A percentile compares a stretch with the other conserved stretches of the same genome.
phyloP scores from a whole-genome alignment of 208 protist species.

The Trichomonas vaginalis region DNA sequence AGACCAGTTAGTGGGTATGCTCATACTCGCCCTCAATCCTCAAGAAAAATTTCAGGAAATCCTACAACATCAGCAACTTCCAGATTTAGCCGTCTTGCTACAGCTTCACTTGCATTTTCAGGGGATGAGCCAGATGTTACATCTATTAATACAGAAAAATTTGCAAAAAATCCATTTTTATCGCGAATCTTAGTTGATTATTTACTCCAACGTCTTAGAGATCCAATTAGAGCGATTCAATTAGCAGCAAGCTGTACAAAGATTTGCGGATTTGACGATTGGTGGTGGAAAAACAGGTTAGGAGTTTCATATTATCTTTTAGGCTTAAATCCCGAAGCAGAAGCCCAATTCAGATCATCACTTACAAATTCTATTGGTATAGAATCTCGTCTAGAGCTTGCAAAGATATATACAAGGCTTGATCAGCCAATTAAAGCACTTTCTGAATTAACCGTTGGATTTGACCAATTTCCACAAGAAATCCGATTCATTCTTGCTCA shows the following conservation, averaged over 20 bases:
- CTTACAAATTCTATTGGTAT: neutral
- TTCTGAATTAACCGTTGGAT: neutral
- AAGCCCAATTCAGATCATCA: neutral
- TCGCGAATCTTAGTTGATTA: neutral
- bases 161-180: neutral
- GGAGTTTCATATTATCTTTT: constrained; percentile 9
- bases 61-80: neutral
- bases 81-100: neutral
- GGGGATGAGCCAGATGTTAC: constrained; percentile 1
- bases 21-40: neutral
- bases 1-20: neutral
- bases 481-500: neutral
- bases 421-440: constrained; percentile 18
- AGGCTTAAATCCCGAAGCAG: neutral
- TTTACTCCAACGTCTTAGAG: neutral
- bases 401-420: neutral
- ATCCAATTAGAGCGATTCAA: neutral
- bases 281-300: constrained; percentile 9
- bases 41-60: neutral
- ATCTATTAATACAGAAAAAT: neutral
- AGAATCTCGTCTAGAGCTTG: neutral
- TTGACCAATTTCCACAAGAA: constrained; percentile 13
- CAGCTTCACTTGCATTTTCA: neutral
- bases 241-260: neutral
- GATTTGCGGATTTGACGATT: neutral